Evolutionary conservation across 257 asterid genomes (phyloP).

Genomic region (Jaltomata sinuosa): DNA sequence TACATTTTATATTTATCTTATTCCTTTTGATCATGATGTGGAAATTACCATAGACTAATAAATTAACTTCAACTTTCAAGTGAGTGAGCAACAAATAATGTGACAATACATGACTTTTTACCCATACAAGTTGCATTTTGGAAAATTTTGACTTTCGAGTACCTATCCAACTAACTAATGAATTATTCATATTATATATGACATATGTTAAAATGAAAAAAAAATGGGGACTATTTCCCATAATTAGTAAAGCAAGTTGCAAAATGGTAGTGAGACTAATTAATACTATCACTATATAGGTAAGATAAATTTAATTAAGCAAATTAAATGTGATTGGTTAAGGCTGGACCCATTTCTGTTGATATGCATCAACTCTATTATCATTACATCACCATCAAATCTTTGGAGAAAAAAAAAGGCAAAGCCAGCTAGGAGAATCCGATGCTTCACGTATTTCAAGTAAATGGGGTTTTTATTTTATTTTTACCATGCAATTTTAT

Average conservation of each 20-base stretch:
- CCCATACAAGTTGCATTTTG: not conserved
- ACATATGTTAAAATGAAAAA: not conserved
- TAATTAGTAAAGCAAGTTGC: not conserved
- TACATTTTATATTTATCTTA: not conserved
- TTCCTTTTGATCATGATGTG: not conserved
- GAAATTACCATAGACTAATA: not conserved
- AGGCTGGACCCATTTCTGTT: not conserved
- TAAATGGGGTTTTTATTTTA: not conserved
- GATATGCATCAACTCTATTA: not conserved
- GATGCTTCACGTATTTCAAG: conserved; percentile 6
- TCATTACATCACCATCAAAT: not conserved
- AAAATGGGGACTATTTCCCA: not conserved
- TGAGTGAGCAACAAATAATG: not conserved
- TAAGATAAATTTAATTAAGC: not conserved
- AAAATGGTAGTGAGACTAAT: not conserved
- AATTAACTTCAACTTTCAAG: not conserved
- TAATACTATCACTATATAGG: not conserved
- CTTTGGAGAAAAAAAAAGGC: not conserved
- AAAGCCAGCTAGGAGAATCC: conserved; percentile 10
- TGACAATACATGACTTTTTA: not conserved
- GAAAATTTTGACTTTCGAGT: not conserved
- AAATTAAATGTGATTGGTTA: not conserved
- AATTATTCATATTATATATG: not conserved
- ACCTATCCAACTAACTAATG: not conserved
- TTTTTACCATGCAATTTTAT: not conserved